Evolutionary conservation across 768 basidiomycete species (phyloP).

Genomic region (Trametes meyenii): DNA sequence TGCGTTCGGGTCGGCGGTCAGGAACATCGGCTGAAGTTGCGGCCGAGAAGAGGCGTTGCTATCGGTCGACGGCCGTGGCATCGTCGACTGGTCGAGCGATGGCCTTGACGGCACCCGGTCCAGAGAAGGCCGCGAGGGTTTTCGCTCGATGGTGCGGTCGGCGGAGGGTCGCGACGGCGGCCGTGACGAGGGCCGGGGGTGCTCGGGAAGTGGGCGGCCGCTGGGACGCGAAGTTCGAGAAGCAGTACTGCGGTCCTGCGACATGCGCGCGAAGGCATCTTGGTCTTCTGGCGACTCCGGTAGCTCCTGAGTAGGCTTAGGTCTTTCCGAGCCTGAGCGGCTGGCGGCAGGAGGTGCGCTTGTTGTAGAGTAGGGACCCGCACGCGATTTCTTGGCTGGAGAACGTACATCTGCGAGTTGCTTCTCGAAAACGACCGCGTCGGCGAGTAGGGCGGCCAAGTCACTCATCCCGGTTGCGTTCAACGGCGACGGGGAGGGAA

Average conservation of each 20-base stretch:
- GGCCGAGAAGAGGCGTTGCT: constrained; percentile 18
- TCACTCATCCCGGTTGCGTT: constrained; percentile 28
- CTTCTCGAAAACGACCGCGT: constrained; percentile 33
- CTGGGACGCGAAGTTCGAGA: constrained; percentile 5
- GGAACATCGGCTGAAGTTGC: constrained; percentile 19
- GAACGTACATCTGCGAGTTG: constrained; percentile 25
- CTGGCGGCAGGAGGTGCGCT: constrained; percentile 52
- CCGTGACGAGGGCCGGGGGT: constrained; percentile 12
- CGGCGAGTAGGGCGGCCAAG: constrained; percentile 27
- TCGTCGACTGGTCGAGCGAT: constrained; percentile 4
- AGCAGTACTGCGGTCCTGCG: constrained; percentile 10
- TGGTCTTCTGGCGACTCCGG: constrained; percentile 22
- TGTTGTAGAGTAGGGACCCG: constrained; percentile 32
- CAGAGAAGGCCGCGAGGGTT: constrained; percentile 16
- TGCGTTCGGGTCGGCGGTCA: constrained; percentile 21
- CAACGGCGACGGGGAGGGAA: constrained; percentile 19
- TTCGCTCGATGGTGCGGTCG: constrained; percentile 9
- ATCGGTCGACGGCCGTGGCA: constrained; percentile 14
- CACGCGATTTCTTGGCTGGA: constrained; percentile 20
- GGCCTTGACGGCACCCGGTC: constrained; percentile 12
- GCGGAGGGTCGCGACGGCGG: constrained; percentile 10
- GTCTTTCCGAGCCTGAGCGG: constrained; percentile 13
- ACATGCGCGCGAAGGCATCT: constrained; percentile 9
- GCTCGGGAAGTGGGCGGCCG: constrained; percentile 17
- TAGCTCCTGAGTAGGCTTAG: constrained; percentile 19